Base-by-base conservation (phyloP, 805 yeast species). In the Pichia gijzeniarum region DNA sequence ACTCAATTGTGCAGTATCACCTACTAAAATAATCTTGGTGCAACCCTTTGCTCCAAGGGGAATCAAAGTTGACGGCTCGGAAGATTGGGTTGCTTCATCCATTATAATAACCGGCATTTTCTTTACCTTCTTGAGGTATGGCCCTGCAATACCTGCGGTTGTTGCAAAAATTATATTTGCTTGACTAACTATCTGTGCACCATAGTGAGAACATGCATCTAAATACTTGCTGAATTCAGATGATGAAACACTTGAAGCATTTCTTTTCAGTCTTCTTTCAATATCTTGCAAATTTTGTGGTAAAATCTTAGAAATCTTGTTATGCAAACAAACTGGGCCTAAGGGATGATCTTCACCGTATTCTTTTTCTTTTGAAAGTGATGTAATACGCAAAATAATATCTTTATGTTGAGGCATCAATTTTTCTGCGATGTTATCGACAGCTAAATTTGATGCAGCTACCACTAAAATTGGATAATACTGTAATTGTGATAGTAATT, bases 1-100 rank as follows among this genome's bases (percentile, higher is more conserved):
- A 58, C 85, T 77, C 65, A 83, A 69, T 60, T 83, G 91, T 49
- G 77, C 80, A 53, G 82, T 85, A 62, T 83, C 91, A 50, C 89
- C 90, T 33, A 89, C 89, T 57, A 83, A 77, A 2, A 82, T 77
- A 59, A 82, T 78, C 54, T 76, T 80, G 43, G 75, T 75, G 41
- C 82, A 79, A 14, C 84, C 85, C 3, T 79, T 74, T 70, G 82
- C 74, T 6, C 85, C 79, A 48, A 83, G 64, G 10, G 90, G 89
- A 45, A 83, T 83, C 51, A 83, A 67, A 0, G 87, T 78, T 1
- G 79, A 69, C 6, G 88, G 84, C 52, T 83, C 91, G 0, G 87
- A 78, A 0, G 89, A 80, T 54, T 82, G 89, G 0, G 89, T 82
- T 4, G 86, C 76, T 63, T 83, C 90, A 65, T 83, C 90, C 84